These are phyloP conservation scores for Linderina pennispora DNA, from an alignment of 192 early-diverging fungal species.

Conservation along the genomic window DNA sequence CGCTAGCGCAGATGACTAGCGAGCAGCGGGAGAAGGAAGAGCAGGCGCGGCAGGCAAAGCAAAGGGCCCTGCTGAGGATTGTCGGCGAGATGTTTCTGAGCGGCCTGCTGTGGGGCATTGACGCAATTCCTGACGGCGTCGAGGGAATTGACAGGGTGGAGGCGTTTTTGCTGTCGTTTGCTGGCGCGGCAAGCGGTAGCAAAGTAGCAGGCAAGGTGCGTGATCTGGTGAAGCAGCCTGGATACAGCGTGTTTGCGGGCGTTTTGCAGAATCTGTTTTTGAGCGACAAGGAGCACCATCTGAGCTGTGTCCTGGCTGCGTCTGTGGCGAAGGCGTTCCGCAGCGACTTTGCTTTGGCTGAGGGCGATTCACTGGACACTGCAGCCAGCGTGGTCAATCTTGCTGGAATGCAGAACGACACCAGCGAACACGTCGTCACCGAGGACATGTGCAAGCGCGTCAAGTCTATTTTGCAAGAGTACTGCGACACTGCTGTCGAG, in stretches of 20 bases:
- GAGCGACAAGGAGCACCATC: conserved; percentile 37
- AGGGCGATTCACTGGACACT: conserved; percentile 4
- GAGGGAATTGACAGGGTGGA: conserved; percentile 25
- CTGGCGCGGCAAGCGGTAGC: conserved; percentile 1
- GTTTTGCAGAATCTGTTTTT: conserved; percentile 37
- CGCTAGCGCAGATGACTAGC: conserved; percentile 52
- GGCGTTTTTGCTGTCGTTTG: conserved; percentile 22
- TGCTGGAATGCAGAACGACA: background rate
- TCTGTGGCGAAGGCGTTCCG: conserved; percentile 27
- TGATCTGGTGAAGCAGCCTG: conserved; percentile 40
- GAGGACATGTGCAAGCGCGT: conserved; percentile 18
- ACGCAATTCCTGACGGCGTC: conserved; percentile 17
- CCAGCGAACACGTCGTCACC: conserved; percentile 9
- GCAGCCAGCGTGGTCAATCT: conserved; percentile 5
- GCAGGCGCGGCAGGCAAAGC: conserved; percentile 54
- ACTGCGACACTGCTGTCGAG: conserved; percentile 28
- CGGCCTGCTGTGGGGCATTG: conserved; percentile 57
- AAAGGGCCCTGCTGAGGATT: conserved; percentile 63
- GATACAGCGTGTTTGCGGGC: conserved; percentile 35
- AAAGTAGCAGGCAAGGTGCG: conserved; percentile 22
- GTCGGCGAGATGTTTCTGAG: conserved; percentile 78
- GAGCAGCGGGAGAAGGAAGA: conserved; percentile 92
- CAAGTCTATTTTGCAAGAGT: conserved; percentile 19
- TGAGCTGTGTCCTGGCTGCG: conserved; percentile 27
- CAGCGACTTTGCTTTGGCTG: conserved; percentile 15